These are phyloP conservation scores for Penicillium goetzii DNA, from an alignment of 495 filamentous ascomycete species.

Conservation along the genomic window DNA sequence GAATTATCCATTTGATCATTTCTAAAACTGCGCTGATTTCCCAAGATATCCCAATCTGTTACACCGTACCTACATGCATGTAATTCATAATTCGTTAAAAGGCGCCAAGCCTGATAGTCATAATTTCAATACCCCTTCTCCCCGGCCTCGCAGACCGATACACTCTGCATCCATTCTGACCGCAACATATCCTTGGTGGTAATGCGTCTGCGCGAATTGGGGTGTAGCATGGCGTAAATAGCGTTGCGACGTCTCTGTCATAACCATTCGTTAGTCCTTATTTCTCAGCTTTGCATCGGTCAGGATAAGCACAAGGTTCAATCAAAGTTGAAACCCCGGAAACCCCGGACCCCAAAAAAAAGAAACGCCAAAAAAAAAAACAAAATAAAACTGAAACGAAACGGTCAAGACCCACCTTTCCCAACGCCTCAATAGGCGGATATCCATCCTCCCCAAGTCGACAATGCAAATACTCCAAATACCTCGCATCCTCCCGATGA, in stretches of 20 bases:
- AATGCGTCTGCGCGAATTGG: slow-evolving; percentile 24
- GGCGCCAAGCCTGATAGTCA: not conserved
- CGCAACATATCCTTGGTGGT: slow-evolving; percentile 20
- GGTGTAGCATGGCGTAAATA: slow-evolving; percentile 35
- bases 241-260: slow-evolving; percentile 33
- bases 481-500: slow-evolving; percentile 83
- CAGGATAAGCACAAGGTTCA: not conserved
- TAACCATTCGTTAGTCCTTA: not conserved
- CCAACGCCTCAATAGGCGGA: slow-evolving; percentile 85
- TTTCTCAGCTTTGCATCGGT: not conserved
- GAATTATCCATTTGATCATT: not conserved
- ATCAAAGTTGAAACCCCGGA: not conserved
- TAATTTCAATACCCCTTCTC: slow-evolving; percentile 19
- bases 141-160: slow-evolving; percentile 30
- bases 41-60: not conserved
- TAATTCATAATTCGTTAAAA: not conserved
- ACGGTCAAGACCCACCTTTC: slow-evolving; percentile 64
- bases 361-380: not conserved
- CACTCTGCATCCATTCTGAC: slow-evolving; percentile 31
- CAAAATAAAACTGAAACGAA: not conserved
- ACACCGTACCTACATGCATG: not conserved
- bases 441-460: slow-evolving; percentile 84
- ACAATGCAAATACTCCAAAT: slow-evolving; percentile 79
- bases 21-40: not conserved
- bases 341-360: not conserved